A percentile compares a stretch with the other conserved stretches of the same genome.
phyloP scores from a whole-genome alignment of 441 rosid species.

The Pelargonium myrrhifolium region DNA sequence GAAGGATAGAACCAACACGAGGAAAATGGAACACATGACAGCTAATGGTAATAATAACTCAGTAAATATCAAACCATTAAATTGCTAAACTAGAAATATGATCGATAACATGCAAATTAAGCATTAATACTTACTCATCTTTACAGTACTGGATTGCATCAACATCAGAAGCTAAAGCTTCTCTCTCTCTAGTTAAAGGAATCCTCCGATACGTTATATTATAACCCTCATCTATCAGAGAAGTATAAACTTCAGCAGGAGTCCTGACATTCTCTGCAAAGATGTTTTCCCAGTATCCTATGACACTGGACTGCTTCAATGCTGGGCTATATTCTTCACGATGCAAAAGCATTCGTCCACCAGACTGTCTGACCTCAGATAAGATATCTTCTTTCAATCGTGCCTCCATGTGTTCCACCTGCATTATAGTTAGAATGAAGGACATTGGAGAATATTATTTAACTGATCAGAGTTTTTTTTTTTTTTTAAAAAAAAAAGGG shows the following conservation, averaged over 20 bases:
- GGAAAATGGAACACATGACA: neutral
- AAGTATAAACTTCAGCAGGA: constrained; percentile 84
- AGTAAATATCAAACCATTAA: neutral
- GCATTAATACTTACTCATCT: constrained; percentile 60
- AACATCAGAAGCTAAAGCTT: constrained; percentile 84
- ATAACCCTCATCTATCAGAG: constrained; percentile 64
- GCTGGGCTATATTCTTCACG: constrained; percentile 82
- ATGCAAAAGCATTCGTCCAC: constrained; percentile 90
- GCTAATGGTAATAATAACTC: constrained; percentile 9
- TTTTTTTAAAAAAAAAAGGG: too few species aligned
- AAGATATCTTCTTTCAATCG: constrained; percentile 86
- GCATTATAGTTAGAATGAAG: constrained; percentile 18
- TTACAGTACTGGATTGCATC: constrained; percentile 74
- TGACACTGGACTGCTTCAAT: constrained; percentile 67
- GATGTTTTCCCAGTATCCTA: constrained; percentile 95
- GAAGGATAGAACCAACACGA: neutral
- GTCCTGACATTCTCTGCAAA: constrained; percentile 78
- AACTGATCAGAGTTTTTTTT: constrained; percentile 8
- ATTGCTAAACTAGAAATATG: neutral
- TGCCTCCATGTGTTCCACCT: constrained; percentile 92
- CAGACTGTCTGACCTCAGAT: constrained; percentile 62
- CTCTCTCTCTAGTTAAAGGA: constrained; percentile 93
- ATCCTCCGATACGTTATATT: constrained; percentile 69
- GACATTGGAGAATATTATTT: constrained; percentile 18
- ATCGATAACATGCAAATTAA: constrained; percentile 5